A percentile compares a stretch with the other conserved stretches of the same genome.
These are phyloP conservation scores for Tricholoma flavovirens DNA, from an alignment of 768 basidiomycete species.

Conservation along the genomic window DNA sequence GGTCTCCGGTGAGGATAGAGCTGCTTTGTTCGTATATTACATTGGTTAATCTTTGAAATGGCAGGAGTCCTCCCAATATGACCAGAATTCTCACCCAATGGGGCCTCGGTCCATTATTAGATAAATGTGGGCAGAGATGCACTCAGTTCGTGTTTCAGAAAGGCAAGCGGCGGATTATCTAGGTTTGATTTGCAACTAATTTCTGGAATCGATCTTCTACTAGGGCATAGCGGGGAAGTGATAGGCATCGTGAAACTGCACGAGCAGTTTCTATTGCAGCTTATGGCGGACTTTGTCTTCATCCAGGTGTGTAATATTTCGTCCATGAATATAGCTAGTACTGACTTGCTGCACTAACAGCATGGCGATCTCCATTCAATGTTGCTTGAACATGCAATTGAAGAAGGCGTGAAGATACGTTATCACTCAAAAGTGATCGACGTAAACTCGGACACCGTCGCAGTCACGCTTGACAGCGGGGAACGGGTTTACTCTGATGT, in stretches of 20 bases:
- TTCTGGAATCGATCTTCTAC: not conserved
- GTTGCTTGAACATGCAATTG: conserved; percentile 39
- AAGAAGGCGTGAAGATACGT: conserved; percentile 43
- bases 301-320: conserved; percentile 20
- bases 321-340: not conserved
- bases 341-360: conserved; percentile 22
- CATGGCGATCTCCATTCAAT: conserved; percentile 47
- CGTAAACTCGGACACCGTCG: conserved; percentile 26
- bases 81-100: conserved; percentile 50
- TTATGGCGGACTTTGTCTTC: conserved; percentile 28
- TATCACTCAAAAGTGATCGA: conserved; percentile 32
- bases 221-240: conserved; percentile 39
- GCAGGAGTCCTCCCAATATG: conserved; percentile 49
- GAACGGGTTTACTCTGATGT: conserved; percentile 43
- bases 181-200: not conserved
- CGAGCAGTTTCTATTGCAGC: conserved; percentile 39
- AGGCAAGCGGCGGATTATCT: conserved; percentile 12
- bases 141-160: conserved; percentile 24
- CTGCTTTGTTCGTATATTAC: not conserved
- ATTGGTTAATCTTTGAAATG: not conserved
- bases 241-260: conserved; percentile 43
- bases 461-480: conserved; percentile 36
- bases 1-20: conserved; percentile 31
- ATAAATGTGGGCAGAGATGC: conserved; percentile 30
- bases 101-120: conserved; percentile 43